phyloP scores from a whole-genome alignment of 441 rosid species.

The Erodium trifolium region DNA sequence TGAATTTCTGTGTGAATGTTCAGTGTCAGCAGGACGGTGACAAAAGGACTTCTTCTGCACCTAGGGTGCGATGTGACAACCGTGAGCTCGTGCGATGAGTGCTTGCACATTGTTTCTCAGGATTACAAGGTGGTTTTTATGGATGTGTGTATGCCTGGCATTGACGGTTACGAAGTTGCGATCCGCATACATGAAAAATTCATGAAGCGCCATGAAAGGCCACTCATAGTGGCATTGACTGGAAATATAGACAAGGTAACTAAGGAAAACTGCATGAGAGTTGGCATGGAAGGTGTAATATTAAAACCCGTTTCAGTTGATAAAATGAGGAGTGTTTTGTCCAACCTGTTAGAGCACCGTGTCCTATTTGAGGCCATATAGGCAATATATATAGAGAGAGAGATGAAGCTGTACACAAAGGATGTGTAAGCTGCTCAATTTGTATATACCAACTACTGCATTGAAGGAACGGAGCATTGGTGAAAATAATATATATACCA shows the following conservation, averaged over 20 bases:
- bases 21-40: conserved; percentile 81
- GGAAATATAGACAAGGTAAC: conserved; percentile 64
- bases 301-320: conserved; percentile 76
- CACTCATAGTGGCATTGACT: conserved; percentile 71
- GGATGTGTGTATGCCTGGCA: conserved; percentile 51
- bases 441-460: conserved; percentile 4
- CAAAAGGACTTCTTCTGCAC: conserved; percentile 71
- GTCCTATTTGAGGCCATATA: conserved; percentile 48
- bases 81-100: conserved; percentile 63
- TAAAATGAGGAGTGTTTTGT: conserved; percentile 66
- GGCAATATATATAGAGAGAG: not conserved
- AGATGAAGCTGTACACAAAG: no score
- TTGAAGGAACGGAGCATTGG: not conserved
- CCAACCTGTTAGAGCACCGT: conserved; percentile 61
- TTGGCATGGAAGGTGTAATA: conserved; percentile 71
- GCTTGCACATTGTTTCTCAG: conserved; percentile 45
- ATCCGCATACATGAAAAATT: conserved; percentile 53
- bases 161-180: conserved; percentile 56
- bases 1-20: conserved; percentile 13
- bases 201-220: conserved; percentile 56
- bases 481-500: not conserved
- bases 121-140: conserved; percentile 74
- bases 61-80: conserved; percentile 82
- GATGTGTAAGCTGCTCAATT: not conserved
- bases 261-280: conserved; percentile 73